phyloP scores from a whole-genome alignment of 2,329 filamentous ascomycete genomes.

The Aspergillus brunneoviolaceus region DNA sequence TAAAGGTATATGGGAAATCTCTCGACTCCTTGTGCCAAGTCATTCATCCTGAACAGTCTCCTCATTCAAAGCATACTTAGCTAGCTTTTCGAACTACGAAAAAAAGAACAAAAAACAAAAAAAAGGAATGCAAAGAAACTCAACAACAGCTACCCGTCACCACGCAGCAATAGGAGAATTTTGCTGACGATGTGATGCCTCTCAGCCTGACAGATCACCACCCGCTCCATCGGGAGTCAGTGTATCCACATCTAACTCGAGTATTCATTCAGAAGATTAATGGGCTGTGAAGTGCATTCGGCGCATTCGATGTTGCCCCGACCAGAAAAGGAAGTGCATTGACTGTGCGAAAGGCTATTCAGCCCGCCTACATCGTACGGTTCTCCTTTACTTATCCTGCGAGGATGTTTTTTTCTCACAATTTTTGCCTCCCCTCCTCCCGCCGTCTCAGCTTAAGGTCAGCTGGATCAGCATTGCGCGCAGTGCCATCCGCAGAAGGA shows the following conservation, averaged over 20 bases:
- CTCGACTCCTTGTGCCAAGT: background rate
- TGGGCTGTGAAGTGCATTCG: background rate
- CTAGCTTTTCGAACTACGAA: background rate
- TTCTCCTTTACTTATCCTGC: background rate
- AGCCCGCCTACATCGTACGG: background rate
- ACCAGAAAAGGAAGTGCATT: background rate
- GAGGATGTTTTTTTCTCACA: background rate
- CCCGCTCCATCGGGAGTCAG: conserved; percentile 6
- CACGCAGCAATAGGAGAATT: conserved; percentile 21
- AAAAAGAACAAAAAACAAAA: background rate
- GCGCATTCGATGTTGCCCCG: background rate
- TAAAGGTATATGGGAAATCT: background rate
- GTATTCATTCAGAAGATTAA: background rate
- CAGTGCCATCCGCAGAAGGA: conserved; percentile 3
- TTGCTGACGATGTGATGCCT: conserved; percentile 18
- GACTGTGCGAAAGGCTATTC: background rate
- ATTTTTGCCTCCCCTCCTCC: background rate
- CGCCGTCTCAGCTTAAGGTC: background rate
- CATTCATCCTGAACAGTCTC: background rate
- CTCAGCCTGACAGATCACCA: conserved; percentile 19
- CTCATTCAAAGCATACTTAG: conserved; percentile 11
- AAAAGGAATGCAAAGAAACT: background rate
- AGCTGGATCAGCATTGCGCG: conserved; percentile 1
- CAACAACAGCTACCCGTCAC: conserved; percentile 15
- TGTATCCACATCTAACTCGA: background rate